Evolutionary conservation across 2,329 filamentous ascomycete species (phyloP), one percentile per base, ranked within the genome.

Genomic region (Botrytis tulipae): DNA sequence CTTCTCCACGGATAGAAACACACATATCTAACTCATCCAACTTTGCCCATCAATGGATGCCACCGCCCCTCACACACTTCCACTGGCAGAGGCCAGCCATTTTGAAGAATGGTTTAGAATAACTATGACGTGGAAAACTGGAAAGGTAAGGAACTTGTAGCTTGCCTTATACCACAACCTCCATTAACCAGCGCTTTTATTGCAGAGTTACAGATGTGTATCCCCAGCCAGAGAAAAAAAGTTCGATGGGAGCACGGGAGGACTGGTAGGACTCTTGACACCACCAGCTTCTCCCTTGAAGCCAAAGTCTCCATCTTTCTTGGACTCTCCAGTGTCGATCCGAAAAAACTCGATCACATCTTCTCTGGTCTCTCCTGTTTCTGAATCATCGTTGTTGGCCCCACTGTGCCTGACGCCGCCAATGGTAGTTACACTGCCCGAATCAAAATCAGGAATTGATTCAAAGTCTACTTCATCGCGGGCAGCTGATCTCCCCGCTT

Each of bases 41-140:
- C 1, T 32, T n/a, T 42, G 6, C 40, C 48, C 32, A 4, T 18
- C 46, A n/a, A 72, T 72, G 71, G 10, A 48, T 29, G 18, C 10
- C 14, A 9, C 40, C 14, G 5, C 48, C n/a, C 18, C 29, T 12
- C 29, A 54, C 22, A 29, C 44, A 35, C 32, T 61, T 7, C 35
- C 51, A 20, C 37, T 73, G 59, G 71, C 71, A 44, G 71, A 73
- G 16, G 71, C 57, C 66, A 57, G 59, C 4, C 44, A 68, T 35
- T 54, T 65, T 70, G 57, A 75, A 51, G 44, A 70, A 68, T 48
- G 73, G 75, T 46, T 76, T 6, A 65, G 74, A 20, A 68, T 67
- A 46, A 72, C 73, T 63, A 76, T 73, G 60, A 69, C 29, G 14
- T 46, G 71, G 25, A 75, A 72, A 51, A 67, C 32, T 1, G 73